A percentile compares a stretch with the other conserved stretches of the same genome.
Evolutionary conservation across 768 basidiomycete genomes (phyloP).

Genomic region (Tricholoma hemisulphureum): DNA sequence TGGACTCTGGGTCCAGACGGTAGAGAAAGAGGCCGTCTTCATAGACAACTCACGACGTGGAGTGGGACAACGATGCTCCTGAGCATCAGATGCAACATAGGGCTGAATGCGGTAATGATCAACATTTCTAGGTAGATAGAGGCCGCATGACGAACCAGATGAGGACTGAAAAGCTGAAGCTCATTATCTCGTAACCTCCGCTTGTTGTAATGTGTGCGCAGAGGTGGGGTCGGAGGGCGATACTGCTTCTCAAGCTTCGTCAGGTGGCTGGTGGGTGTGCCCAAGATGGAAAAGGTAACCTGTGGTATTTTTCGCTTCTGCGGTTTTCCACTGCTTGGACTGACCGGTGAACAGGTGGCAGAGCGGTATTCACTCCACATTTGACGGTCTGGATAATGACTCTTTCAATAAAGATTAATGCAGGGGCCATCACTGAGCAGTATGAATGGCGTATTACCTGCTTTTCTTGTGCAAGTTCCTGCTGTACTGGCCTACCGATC

Average conservation of each 20-base stretch:
- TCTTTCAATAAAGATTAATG: not conserved
- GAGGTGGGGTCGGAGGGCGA: slow-evolving; percentile 59
- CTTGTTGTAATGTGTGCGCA: slow-evolving; percentile 37
- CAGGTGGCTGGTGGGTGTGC: not conserved
- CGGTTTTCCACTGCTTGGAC: slow-evolving; percentile 9
- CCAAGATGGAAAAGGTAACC: slow-evolving; percentile 4
- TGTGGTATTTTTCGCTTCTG: slow-evolving; percentile 23
- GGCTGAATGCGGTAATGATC: slow-evolving; percentile 4
- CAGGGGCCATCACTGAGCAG: not conserved
- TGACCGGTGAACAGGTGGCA: slow-evolving; percentile 3
- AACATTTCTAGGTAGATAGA: not conserved
- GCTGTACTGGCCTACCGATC: not conserved
- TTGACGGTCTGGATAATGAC: not conserved
- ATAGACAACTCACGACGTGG: slow-evolving; percentile 6
- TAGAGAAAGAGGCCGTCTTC: slow-evolving; percentile 12
- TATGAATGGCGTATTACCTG: not conserved
- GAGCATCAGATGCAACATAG: not conserved
- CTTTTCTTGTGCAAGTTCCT: not conserved
- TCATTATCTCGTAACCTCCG: slow-evolving; percentile 27
- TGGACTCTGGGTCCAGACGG: slow-evolving; percentile 25
- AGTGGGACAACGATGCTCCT: not conserved
- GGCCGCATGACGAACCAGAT: slow-evolving; percentile 2
- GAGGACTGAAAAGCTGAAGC: not conserved
- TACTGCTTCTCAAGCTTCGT: slow-evolving; percentile 39
- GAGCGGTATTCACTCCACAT: not conserved